Evolutionary conservation across 441 rosid genomes (phyloP), one percentile per base, ranked within the genome.

Genomic region (Gossypium lobatum): DNA sequence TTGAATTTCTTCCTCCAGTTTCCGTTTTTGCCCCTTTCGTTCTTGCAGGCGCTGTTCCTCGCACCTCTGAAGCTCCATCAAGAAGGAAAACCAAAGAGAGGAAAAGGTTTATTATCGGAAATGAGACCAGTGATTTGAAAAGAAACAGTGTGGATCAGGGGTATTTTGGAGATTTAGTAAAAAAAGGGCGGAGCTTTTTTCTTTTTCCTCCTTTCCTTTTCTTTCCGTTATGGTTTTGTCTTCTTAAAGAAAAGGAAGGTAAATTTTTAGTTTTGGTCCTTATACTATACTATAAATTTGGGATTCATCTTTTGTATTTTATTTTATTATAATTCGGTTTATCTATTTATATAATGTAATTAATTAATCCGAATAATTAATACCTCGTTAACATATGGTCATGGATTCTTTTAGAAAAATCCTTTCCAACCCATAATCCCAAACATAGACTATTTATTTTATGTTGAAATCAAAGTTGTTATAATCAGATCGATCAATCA

Each of bases 1-100:
- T 4, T 72, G 71, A 67, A 77, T 82, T 84, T 91, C 95, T 78
- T 89, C 93, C 81, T 92, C 99, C 66, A 95, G 88, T 74, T 95
- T 95, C 74, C 97, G 81, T 83, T 95, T 95, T 73, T 90, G 98
- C 58, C 99, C 97, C 75, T 95, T 95, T 74, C 91, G 86, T 87
- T 91, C 96, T 0, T 84, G 93, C 62, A 83, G 80, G 77, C 85
- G 83, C 72, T 83, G 95, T 72, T 88, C 91, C 64, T 82, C 87
- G 79, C 82, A 86, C 79, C 85, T 83, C 84, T 80, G 88, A 52
- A 70, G 83, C 85, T 88, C 92, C 91, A 85, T 87, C 75, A 57
- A 70, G 57, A 62, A 70, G 76, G 20, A 69, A 53, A 57, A 57
- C 13, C 76, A 34, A 39, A 68, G 79, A 61, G 48, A 59, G 74